A percentile compares a stretch with the other conserved stretches of the same genome.
phyloP scores from a whole-genome alignment of 2,329 filamentous ascomycete species.

The Cladosporium oxysporum region DNA sequence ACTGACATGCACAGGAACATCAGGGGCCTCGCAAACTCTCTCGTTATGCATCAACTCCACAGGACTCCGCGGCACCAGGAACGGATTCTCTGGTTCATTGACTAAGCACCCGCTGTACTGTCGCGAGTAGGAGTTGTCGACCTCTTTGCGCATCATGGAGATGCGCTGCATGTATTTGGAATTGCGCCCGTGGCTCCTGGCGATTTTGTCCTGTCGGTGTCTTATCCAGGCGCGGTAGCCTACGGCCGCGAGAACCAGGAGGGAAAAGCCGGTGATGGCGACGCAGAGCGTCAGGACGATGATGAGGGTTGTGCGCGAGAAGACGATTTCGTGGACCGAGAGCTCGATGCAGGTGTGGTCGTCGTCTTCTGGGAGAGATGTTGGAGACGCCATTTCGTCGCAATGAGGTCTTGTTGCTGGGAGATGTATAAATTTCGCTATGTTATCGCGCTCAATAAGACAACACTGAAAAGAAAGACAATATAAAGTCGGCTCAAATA shows the following conservation, averaged over 20 bases:
- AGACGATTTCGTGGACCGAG: conserved; percentile 25
- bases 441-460: neutral
- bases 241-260: conserved; percentile 26
- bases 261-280: conserved; percentile 27
- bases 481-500: neutral
- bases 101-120: conserved; percentile 29
- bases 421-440: neutral
- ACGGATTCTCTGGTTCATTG: conserved; percentile 33
- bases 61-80: conserved; percentile 30
- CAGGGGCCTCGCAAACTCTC: conserved; percentile 29
- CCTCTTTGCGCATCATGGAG: conserved; percentile 29
- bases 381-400: conserved; percentile 1
- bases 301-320: conserved; percentile 32
- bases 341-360: conserved; percentile 20
- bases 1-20: conserved; percentile 17
- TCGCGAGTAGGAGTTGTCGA: conserved; percentile 30
- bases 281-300: conserved; percentile 27
- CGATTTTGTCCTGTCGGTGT: conserved; percentile 22
- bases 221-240: conserved; percentile 26
- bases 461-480: neutral
- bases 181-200: conserved; percentile 29
- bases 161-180: conserved; percentile 28
- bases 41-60: conserved; percentile 30
- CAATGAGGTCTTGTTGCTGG: neutral
- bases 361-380: neutral